These are phyloP conservation scores for Hyaloperonospora brassicae DNA, from an alignment of 352 stramenopile genomes.

Conservation along the genomic window DNA sequence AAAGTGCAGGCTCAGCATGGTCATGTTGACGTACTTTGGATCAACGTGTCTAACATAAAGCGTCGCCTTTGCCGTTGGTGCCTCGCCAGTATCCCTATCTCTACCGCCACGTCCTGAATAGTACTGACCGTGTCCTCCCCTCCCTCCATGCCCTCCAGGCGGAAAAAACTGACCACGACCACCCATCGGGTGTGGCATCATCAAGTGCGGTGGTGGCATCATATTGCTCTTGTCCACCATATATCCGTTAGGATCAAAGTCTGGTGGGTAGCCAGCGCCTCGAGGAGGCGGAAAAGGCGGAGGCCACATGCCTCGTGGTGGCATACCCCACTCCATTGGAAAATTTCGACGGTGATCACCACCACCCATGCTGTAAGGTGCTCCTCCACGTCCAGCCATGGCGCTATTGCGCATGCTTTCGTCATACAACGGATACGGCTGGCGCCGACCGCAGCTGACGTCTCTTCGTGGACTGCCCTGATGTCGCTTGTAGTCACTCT, in stretches of 20 bases:
- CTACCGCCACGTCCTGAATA: constrained; percentile 30
- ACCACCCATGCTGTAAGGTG: constrained; percentile 27
- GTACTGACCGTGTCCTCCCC: constrained; percentile 30
- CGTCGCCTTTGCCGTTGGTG: constrained; percentile 47
- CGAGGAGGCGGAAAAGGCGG: constrained; percentile 42
- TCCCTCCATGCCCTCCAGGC: constrained; percentile 33
- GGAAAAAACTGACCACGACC: constrained; percentile 39
- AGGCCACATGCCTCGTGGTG: constrained; percentile 57
- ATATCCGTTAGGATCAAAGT: constrained; percentile 65
- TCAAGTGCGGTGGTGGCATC: constrained; percentile 56
- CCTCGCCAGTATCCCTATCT: constrained; percentile 25
- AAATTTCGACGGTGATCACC: constrained; percentile 57
- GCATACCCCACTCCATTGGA: constrained; percentile 61
- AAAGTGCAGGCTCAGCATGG: constrained; percentile 80
- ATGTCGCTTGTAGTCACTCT: constrained; percentile 27
- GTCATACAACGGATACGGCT: constrained; percentile 27
- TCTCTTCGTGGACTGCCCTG: constrained; percentile 34
- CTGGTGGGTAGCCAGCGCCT: constrained; percentile 32
- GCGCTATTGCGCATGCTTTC: constrained; percentile 18
- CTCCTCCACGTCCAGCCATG: constrained; percentile 26
- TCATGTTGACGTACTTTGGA: constrained; percentile 86
- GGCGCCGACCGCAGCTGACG: constrained; percentile 8
- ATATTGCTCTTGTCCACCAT: constrained; percentile 56
- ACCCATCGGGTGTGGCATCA: constrained; percentile 57
- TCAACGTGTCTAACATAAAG: constrained; percentile 81